Evolutionary conservation across 2,329 filamentous ascomycete species (phyloP).

Genomic region (Neopestalotiopsis rosae): DNA sequence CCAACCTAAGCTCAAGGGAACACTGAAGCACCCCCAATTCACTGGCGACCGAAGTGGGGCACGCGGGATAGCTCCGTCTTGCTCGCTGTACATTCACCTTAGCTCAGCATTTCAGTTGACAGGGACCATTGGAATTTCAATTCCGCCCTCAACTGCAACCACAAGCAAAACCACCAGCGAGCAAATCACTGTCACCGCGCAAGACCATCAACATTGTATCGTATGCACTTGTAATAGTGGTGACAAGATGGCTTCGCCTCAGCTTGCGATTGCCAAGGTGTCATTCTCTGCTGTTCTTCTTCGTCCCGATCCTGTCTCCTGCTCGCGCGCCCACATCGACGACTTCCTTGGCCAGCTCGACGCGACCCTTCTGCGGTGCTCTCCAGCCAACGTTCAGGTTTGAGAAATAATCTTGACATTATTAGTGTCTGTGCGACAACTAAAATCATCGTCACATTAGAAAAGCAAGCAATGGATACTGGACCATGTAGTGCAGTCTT

Average conservation of each 20-base stretch:
- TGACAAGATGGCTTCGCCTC: conserved; percentile 65
- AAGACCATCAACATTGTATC: not conserved
- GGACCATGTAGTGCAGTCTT: conserved; percentile 71
- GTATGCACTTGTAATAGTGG: conserved; percentile 9
- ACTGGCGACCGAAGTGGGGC: not conserved
- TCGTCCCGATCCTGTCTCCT: conserved; percentile 73
- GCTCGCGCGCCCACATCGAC: conserved; percentile 72
- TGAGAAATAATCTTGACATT: conserved; percentile 57
- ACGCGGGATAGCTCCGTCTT: not conserved
- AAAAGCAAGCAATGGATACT: conserved; percentile 88
- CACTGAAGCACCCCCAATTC: not conserved
- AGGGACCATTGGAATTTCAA: not conserved
- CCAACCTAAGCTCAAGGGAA: not conserved
- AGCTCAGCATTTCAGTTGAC: not conserved
- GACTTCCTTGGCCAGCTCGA: conserved; percentile 71
- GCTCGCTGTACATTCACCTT: not conserved
- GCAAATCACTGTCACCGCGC: not conserved
- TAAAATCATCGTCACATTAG: conserved; percentile 56
- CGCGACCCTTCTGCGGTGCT: conserved; percentile 72
- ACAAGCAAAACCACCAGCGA: not conserved
- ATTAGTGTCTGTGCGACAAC: conserved; percentile 38
- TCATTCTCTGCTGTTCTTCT: conserved; percentile 77
- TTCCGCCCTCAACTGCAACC: not conserved
- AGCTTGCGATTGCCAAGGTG: conserved; percentile 79
- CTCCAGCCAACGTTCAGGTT: conserved; percentile 87